Evolutionary conservation across 2,329 filamentous ascomycete genomes (phyloP).

Genomic region (Chaetomiaceae sp.): DNA sequence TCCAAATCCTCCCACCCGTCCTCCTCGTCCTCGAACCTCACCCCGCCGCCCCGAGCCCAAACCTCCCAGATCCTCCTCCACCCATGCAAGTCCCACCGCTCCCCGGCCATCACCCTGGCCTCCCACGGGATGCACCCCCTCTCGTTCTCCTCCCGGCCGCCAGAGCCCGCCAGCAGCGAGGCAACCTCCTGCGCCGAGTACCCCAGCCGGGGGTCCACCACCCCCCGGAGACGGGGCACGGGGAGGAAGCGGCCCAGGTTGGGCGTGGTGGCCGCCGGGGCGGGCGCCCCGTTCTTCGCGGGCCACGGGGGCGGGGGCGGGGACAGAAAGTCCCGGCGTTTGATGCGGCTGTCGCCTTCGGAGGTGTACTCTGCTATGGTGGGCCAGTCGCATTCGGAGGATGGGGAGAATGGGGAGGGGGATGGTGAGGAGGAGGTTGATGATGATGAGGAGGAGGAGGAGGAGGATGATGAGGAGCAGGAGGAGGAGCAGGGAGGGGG

Average conservation of each 20-base stretch:
- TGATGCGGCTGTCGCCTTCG: constrained; percentile 5
- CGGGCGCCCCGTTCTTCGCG: no score
- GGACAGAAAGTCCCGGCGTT: no score
- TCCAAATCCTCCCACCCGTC: not conserved
- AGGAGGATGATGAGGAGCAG: not conserved
- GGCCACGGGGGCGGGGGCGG: no score
- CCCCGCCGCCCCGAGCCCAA: not conserved
- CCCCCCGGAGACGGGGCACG: not conserved
- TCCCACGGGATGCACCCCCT: not conserved
- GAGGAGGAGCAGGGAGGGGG: no score
- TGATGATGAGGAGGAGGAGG: not conserved
- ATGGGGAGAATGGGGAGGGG: no score
- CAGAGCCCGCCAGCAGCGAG: no score
- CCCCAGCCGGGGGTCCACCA: not conserved
- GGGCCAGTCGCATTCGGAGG: constrained; percentile 1
- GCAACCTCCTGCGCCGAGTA: not conserved
- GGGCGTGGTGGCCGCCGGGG: no score
- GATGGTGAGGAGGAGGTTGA: no score
- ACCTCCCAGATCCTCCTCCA: constrained; percentile 1
- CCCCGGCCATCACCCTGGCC: not conserved
- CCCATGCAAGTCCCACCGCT: constrained; percentile 10
- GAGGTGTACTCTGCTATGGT: not conserved
- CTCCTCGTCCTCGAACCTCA: not conserved
- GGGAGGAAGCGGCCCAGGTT: constrained; percentile 3
- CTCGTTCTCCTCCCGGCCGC: not conserved